Conservation (phyloP, 306 rosid species). For the Castanospermum australe region DNA sequence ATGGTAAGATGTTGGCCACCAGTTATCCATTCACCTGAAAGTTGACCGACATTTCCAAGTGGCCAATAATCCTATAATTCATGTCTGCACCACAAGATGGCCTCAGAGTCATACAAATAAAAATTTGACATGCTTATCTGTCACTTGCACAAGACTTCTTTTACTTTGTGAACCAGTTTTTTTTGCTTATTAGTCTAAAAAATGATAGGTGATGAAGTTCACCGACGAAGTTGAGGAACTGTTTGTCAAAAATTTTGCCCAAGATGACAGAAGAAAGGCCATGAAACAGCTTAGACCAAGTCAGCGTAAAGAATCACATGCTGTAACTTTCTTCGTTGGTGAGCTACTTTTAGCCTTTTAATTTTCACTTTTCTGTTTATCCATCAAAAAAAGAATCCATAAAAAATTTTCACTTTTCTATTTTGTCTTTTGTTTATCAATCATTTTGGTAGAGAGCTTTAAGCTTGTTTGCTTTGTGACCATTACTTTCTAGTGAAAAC, state of each 20-base stretch:
- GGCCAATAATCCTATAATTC: constrained; percentile 56
- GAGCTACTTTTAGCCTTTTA: constrained; percentile 37
- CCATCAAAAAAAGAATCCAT: too few relatives aligned
- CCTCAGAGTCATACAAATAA: constrained; percentile 29
- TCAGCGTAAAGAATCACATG: constrained; percentile 78
- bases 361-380: constrained; percentile 1
- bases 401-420: too few relatives aligned
- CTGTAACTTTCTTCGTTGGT: constrained; percentile 91
- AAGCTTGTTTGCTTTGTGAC: constrained; percentile 44
- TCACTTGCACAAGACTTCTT: constrained; percentile 27
- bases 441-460: constrained; percentile 38
- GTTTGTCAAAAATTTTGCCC: constrained; percentile 65
- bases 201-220: constrained; percentile 69
- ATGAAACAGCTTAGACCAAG: constrained; percentile 92
- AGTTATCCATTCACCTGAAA: constrained; percentile 39
- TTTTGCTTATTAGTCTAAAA: constrained; percentile 39
- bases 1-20: constrained; percentile 53
- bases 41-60: constrained; percentile 65
- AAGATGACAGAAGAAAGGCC: constrained; percentile 84
- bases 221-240: constrained; percentile 87
- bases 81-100: constrained; percentile 45
- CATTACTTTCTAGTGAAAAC: constrained; percentile 40
- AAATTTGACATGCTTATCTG: constrained; percentile 60
- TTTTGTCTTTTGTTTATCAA: constrained; percentile 33
- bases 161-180: constrained; percentile 23